Conservation (phyloP, 2,329 filamentous ascomycete genomes). For the Alternaria sp. region DNA sequence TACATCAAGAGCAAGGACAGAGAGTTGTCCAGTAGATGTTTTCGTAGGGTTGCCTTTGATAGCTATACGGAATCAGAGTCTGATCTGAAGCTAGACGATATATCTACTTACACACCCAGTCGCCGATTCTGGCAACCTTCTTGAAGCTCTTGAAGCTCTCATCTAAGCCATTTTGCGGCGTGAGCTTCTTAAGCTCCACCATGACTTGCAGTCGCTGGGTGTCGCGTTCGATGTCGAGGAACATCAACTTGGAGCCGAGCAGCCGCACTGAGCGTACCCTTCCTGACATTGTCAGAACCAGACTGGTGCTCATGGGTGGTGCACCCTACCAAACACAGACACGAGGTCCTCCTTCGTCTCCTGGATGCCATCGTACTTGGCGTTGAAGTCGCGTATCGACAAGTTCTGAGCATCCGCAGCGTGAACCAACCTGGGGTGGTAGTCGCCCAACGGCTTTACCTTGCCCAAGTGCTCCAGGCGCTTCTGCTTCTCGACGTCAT, state of each 20-base stretch:
- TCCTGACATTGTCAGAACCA: conserved; percentile 59
- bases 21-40: conserved; percentile 76
- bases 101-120: conserved; percentile 74
- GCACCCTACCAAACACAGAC: conserved; percentile 43
- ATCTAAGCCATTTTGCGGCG: conserved; percentile 41
- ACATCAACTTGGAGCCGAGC: conserved; percentile 79
- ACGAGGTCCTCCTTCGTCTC: conserved; percentile 38
- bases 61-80: conserved; percentile 50
- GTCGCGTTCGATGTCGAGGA: conserved; percentile 80
- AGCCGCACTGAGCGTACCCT: conserved; percentile 75
- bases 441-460: conserved; percentile 56
- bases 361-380: conserved; percentile 35
- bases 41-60: conserved; percentile 73
- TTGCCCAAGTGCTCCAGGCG: conserved; percentile 62
- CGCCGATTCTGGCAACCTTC: conserved; percentile 76
- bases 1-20: conserved; percentile 70
- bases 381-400: conserved; percentile 38
- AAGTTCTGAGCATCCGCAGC: conserved; percentile 22
- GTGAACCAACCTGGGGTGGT: conserved; percentile 60
- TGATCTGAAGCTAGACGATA: conserved; percentile 2
- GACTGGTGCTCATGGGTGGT: background rate
- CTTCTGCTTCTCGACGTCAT: conserved; percentile 57
- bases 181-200: conserved; percentile 67
- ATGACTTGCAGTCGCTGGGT: conserved; percentile 77
- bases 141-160: conserved; percentile 65